Evolutionary conservation across 139 green algal genomes (phyloP), one percentile per base, ranked within the genome.

Genomic region (Chlorella ohadii): DNA sequence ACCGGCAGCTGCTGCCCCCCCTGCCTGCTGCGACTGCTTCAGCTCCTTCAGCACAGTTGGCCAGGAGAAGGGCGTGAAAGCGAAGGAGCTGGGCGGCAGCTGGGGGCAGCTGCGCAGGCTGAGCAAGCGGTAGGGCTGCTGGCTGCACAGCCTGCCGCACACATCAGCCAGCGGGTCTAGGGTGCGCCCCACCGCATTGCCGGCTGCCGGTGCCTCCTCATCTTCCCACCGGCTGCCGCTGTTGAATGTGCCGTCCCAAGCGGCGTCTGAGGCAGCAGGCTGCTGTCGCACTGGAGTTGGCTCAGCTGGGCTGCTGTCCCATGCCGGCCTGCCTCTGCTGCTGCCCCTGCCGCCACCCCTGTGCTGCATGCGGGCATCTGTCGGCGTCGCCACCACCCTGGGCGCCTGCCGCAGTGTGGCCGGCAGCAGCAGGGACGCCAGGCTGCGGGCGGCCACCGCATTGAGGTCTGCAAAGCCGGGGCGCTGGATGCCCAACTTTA

Each of bases 1-100:
- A 13, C 39, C 71, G 33, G 27, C 66, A 38, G 39, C 71, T 23
- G 90, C 94, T 59, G 92, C 86, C 85, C 93, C 72, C 22, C 87
- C 90, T 59, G 93, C 90, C 84, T 94, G 23, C 2, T 89, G 79
- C 93, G 96, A 95, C 78, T 95, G 91, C 38, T 85, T 84, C 47
- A 96, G 84, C 2, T 92, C 88, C 78, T 90, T 92, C 4, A 93
- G 81, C 31, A 94, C 89, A 20, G 87, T 66, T 0, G 81, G 66
- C 94, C 94, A 98, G 9, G 79, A 91, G 78, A 96, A 96, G 31
- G 89, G 93, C 34, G 92, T 95, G 87, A 95, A 98, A 63, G 95
- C 89, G 9, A 92, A 36, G 11, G 81, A 82, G 7, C 28, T 63
- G 1, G 84, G 31, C 6, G 87, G 83, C 68, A 93, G 68, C 89